These are phyloP conservation scores for Gossypium gossypioides DNA, from an alignment of 441 rosid species.

Conservation along the genomic window DNA sequence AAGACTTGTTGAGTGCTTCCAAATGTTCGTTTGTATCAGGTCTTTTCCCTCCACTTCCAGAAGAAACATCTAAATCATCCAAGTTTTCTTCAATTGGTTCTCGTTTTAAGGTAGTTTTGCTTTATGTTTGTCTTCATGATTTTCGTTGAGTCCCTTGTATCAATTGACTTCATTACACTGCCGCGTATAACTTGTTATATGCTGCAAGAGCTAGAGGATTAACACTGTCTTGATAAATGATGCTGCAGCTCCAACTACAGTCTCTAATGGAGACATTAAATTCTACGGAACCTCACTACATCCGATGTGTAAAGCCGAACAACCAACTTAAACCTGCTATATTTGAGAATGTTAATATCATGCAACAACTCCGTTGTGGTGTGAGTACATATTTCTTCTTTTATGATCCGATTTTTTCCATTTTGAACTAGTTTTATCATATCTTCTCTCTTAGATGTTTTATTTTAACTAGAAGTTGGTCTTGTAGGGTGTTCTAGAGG, in stretches of 20 bases:
- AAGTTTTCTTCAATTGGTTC: constrained; percentile 96
- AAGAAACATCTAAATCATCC: constrained; percentile 82
- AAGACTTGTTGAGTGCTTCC: constrained; percentile 72
- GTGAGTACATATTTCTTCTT: constrained; percentile 42
- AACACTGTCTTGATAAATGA: constrained; percentile 22
- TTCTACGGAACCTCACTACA: constrained; percentile 93
- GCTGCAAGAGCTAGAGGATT: constrained; percentile 14
- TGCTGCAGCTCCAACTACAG: constrained; percentile 84
- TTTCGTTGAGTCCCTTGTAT: neutral
- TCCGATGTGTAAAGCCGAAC: constrained; percentile 97
- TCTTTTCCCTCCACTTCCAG: constrained; percentile 85
- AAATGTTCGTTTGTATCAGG: constrained; percentile 79
- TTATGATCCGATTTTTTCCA: constrained; percentile 1
- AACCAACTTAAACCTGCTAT: constrained; percentile 83
- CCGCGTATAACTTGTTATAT: constrained; percentile 3
- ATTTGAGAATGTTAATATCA: constrained; percentile 90
- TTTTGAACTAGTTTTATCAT: constrained; percentile 6
- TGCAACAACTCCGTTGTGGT: constrained; percentile 96
- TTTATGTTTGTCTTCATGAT: constrained; percentile 9
- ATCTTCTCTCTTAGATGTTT: neutral
- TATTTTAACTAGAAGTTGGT: constrained; percentile 17
- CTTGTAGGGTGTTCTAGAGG: constrained; percentile 90
- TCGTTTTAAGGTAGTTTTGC: constrained; percentile 70
- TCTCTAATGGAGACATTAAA: constrained; percentile 81
- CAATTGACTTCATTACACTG: neutral